These are phyloP conservation scores for Emericellopsis cladophorae DNA, from an alignment of 2,329 filamentous ascomycete genomes.

Conservation along the genomic window DNA sequence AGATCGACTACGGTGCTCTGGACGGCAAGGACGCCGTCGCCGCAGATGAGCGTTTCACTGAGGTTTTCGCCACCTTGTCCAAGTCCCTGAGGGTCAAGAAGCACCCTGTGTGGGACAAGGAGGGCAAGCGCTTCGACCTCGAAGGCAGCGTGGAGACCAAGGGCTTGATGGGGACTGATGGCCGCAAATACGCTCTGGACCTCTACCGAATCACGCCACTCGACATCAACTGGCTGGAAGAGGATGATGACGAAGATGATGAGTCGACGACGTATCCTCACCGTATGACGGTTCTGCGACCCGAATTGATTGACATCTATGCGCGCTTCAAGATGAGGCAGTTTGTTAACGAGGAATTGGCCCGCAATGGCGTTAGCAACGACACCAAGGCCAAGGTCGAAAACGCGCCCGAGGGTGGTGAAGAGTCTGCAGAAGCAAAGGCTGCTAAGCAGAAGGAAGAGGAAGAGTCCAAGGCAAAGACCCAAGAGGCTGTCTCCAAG, in stretches of 20 bases:
- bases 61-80: slow-evolving; percentile 80
- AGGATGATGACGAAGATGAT: slow-evolving; percentile 39
- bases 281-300: slow-evolving; percentile 85
- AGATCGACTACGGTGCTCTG: slow-evolving; percentile 96
- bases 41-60: slow-evolving; percentile 72
- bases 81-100: slow-evolving; percentile 85
- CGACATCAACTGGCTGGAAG: slow-evolving; percentile 83
- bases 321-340: slow-evolving; percentile 77
- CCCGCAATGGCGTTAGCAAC: slow-evolving; percentile 24
- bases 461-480: slow-evolving; percentile 20
- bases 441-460: slow-evolving; percentile 1
- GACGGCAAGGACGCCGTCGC: slow-evolving; percentile 95
- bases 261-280: slow-evolving; percentile 61
- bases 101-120: slow-evolving; percentile 97
- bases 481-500: slow-evolving; percentile 68
- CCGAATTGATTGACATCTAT: slow-evolving; percentile 80
- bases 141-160: slow-evolving; percentile 97
- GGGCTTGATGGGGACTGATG: slow-evolving; percentile 91
- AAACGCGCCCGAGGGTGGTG: slow-evolving; percentile 6
- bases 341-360: slow-evolving; percentile 71
- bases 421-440: slow-evolving; percentile 1
- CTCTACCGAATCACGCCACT: slow-evolving; percentile 89
- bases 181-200: slow-evolving; percentile 93
- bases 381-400: slow-evolving; percentile 7
- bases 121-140: slow-evolving; percentile 76